A percentile compares a stretch with the other conserved stretches of the same genome.
Conservation (phyloP, 345 rosid species). For the Gossypium bickii region DNA sequence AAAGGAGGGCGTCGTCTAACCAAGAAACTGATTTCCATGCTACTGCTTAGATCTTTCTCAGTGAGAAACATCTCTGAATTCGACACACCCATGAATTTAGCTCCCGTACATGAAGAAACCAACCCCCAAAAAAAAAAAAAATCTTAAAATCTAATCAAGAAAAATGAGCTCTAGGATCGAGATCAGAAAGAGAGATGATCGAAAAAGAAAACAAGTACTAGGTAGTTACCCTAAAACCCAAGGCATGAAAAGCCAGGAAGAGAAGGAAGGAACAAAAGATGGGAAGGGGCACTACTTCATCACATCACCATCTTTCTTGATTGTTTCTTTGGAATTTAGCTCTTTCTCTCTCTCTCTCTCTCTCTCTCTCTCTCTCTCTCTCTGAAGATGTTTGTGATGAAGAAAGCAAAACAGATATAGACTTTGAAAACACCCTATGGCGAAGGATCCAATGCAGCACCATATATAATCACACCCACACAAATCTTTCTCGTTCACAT, state of each 20-base stretch:
- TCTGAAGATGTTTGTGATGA: constrained; percentile 16
- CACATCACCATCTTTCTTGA: constrained; percentile 3
- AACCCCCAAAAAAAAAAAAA: neutral
- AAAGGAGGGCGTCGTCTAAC: constrained; percentile 26
- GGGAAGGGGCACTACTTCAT: neutral
- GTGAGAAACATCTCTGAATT: constrained; percentile 38
- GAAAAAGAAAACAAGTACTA: neutral
- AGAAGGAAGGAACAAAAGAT: neutral
- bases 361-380: neutral
- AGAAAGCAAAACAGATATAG: neutral
- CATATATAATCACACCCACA: constrained; percentile 20
- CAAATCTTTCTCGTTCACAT: neutral
- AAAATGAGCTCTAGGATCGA: neutral
- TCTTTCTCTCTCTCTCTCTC: neutral
- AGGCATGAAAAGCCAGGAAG: neutral
- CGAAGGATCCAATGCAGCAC: constrained; percentile 79
- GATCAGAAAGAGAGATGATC: neutral
- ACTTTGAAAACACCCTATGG: constrained; percentile 31
- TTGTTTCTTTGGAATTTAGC: constrained; percentile 33
- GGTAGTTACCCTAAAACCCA: neutral
- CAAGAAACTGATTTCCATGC: constrained; percentile 41
- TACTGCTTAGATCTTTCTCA: constrained; percentile 32
- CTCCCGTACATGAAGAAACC: constrained; percentile 21
- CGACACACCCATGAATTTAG: constrained; percentile 34
- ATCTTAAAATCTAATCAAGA: neutral